These are phyloP conservation scores for Ormosia semicastrata DNA, from an alignment of 306 rosid genomes.

Conservation along the genomic window DNA sequence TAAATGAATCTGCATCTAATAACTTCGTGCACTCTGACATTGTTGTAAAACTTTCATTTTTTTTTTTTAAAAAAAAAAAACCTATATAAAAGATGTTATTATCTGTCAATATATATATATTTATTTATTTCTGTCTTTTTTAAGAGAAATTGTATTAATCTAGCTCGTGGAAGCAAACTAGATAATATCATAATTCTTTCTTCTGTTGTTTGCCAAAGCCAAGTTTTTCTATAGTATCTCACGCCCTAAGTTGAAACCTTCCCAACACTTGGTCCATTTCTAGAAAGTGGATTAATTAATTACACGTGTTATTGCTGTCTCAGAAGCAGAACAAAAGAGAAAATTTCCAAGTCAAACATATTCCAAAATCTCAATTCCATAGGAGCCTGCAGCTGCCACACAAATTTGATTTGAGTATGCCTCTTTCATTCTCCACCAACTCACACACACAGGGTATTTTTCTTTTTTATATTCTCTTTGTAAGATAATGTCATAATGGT, in stretches of 20 bases:
- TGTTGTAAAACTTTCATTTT: too few relatives aligned
- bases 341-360: constrained; percentile 29
- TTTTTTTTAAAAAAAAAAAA: too few relatives aligned
- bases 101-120: too few relatives aligned
- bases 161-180: too few relatives aligned
- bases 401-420: constrained; percentile 23
- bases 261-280: not conserved
- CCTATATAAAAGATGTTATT: too few relatives aligned
- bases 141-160: too few relatives aligned
- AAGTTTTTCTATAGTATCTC: not conserved
- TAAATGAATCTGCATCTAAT: too few relatives aligned
- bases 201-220: not conserved
- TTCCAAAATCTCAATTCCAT: constrained; percentile 11
- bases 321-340: not conserved
- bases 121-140: too few relatives aligned
- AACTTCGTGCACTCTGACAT: too few relatives aligned
- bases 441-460: not conserved
- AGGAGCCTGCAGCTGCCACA: constrained; percentile 22
- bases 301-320: not conserved
- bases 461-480: not conserved
- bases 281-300: not conserved
- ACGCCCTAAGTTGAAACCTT: not conserved
- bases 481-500: not conserved
- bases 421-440: not conserved
- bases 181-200: not conserved